Percentiles rank a stretch among this genome's conserved stretches.
Evolutionary conservation across 805 yeast genomes (phyloP).

Genomic region (Metschnikowia koreensis): DNA sequence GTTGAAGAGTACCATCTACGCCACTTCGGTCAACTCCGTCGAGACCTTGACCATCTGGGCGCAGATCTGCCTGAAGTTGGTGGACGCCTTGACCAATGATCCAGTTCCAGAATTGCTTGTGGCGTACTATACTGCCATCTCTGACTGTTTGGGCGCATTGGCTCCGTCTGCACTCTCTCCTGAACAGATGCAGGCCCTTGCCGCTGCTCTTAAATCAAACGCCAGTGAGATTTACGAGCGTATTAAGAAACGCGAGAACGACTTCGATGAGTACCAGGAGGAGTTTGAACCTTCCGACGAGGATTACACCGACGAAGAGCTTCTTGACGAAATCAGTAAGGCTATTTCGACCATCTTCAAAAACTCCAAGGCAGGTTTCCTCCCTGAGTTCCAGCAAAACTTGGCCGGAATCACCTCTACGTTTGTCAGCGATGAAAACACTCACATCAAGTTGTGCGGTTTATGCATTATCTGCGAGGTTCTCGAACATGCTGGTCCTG

Average conservation of each 20-base stretch:
- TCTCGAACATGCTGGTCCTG: conserved; percentile 75
- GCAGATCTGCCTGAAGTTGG: conserved; percentile 62
- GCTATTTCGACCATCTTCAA: conserved; percentile 70
- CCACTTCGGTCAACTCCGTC: conserved; percentile 54
- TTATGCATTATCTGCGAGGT: conserved; percentile 77
- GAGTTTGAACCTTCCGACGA: conserved; percentile 83
- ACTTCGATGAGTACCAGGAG: conserved; percentile 84
- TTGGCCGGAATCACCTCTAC: conserved; percentile 62
- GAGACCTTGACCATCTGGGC: conserved; percentile 72
- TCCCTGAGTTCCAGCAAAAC: conserved; percentile 57
- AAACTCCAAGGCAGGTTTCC: conserved; percentile 53
- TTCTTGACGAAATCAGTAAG: conserved; percentile 81
- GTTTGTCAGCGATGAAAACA: conserved; percentile 62
- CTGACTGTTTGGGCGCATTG: conserved; percentile 61
- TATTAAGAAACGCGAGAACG: conserved; percentile 66
- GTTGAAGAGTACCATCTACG: conserved; percentile 58
- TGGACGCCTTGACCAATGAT: conserved; percentile 67
- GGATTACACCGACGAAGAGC: conserved; percentile 84
- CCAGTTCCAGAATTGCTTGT: conserved; percentile 82
- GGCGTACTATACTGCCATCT: conserved; percentile 71
- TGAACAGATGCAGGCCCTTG: conserved; percentile 54
- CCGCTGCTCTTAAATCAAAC: conserved; percentile 57
- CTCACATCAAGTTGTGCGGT: conserved; percentile 72
- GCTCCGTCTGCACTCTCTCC: conserved; percentile 61
- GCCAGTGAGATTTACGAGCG: conserved; percentile 69